Evolutionary conservation across 352 stramenopile species (phyloP).

Genomic region (Globisporangium acanthophoron): DNA sequence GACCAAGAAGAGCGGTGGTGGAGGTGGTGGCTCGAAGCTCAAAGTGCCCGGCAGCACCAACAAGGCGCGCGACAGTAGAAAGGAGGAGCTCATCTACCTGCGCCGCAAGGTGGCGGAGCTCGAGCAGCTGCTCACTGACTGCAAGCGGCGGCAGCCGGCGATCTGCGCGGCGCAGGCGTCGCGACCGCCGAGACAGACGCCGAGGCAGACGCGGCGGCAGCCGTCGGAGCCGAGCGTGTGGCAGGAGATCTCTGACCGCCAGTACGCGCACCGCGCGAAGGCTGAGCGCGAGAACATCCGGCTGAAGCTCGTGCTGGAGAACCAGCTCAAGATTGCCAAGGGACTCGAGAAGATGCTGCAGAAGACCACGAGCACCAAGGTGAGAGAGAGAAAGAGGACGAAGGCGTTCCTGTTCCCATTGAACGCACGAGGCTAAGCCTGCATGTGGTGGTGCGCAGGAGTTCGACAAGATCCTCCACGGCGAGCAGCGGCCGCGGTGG

Average conservation of each 20-base stretch:
- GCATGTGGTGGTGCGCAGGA: not conserved
- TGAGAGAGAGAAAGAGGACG: no score
- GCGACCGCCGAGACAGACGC: not conserved
- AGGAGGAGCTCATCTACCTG: slow-evolving; percentile 26
- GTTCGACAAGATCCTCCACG: not conserved
- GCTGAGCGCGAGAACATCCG: slow-evolving; percentile 43
- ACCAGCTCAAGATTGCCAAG: slow-evolving; percentile 38
- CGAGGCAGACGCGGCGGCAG: not conserved
- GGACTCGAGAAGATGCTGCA: slow-evolving; percentile 34
- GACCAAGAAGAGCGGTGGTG: not conserved
- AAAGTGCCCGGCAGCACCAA: slow-evolving; percentile 6
- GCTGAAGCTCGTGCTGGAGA: slow-evolving; percentile 45
- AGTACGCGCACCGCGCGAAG: not conserved
- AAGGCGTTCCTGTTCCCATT: no score
- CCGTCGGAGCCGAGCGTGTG: not conserved
- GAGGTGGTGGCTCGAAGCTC: not conserved
- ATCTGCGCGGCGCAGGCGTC: not conserved
- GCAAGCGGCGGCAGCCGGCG: not conserved
- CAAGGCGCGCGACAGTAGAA: slow-evolving; percentile 15
- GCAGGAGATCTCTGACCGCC: slow-evolving; percentile 1
- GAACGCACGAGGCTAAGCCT: no score
- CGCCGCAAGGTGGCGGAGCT: slow-evolving; percentile 18
- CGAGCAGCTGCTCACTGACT: slow-evolving; percentile 12
- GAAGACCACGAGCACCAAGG: slow-evolving; percentile 12
- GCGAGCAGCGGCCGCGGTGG: not conserved